Conservation (phyloP, 257 asterid genomes). For the Phtheirospermum japonicum region DNA sequence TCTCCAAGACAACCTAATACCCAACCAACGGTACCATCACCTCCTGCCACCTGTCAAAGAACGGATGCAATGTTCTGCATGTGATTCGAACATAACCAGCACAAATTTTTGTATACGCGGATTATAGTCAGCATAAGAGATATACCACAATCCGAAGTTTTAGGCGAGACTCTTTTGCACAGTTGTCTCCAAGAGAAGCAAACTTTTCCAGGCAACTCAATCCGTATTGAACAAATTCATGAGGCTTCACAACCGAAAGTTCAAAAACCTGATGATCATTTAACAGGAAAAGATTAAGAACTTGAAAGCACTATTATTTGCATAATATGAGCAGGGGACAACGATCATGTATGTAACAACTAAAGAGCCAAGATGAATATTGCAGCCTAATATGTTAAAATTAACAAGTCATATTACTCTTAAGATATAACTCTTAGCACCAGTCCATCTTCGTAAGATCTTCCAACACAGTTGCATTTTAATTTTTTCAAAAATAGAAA, state of each 20-base stretch:
- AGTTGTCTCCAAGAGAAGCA: slow-evolving; percentile 77
- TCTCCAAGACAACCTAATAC: slow-evolving; percentile 94
- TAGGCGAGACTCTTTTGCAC: slow-evolving; percentile 73
- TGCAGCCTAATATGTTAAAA: slow-evolving; percentile 6
- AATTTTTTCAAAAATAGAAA: neutral
- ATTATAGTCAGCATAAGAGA: slow-evolving; percentile 23
- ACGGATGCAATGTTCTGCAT: slow-evolving; percentile 21
- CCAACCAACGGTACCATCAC: slow-evolving; percentile 99
- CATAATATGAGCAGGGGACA: slow-evolving; percentile 11
- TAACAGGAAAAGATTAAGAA: slow-evolving; percentile 26
- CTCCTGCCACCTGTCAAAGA: slow-evolving; percentile 89
- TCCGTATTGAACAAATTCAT: slow-evolving; percentile 86
- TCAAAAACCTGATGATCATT: slow-evolving; percentile 91
- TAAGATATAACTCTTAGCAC: neutral
- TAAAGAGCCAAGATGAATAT: neutral
- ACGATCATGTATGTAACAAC: neutral
- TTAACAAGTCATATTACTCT: neutral
- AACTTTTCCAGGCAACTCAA: slow-evolving; percentile 86
- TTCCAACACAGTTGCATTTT: neutral
- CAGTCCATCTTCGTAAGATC: neutral
- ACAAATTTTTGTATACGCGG: neutral
- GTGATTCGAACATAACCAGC: slow-evolving; percentile 19
- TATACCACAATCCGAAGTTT: slow-evolving; percentile 89
- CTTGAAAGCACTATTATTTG: slow-evolving; percentile 13
- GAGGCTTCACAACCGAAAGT: slow-evolving; percentile 82